Conservation (phyloP, 495 filamentous ascomycete species). For the Neurospora sp. region DNA sequence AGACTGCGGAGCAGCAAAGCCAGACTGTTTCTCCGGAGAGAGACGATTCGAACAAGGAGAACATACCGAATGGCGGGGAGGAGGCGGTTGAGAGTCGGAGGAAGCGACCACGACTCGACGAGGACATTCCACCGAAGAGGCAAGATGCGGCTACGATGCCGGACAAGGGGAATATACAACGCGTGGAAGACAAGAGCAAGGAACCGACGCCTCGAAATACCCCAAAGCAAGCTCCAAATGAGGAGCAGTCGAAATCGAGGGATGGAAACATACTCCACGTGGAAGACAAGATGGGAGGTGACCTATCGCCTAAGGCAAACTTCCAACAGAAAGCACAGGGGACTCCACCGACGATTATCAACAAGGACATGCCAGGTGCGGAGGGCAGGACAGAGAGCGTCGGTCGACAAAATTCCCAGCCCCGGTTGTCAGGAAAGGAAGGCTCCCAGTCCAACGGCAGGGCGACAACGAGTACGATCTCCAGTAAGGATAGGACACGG, state of each 20-base stretch:
- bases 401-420: not conserved
- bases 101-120: not conserved
- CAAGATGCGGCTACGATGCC: not conserved
- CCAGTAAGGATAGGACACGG: not conserved
- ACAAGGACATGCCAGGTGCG: not conserved
- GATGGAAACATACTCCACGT: no score
- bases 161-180: no score
- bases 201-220: no score
- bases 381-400: not conserved
- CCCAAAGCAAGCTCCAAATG: no score
- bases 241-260: no score
- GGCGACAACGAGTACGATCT: no score
- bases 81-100: not conserved
- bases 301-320: not conserved
- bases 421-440: not conserved
- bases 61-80: not conserved
- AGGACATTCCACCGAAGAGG: slow-evolving; percentile 1
- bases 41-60: not conserved
- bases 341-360: not conserved
- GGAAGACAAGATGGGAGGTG: not conserved
- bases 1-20: slow-evolving; percentile 4
- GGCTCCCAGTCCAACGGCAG: not conserved
- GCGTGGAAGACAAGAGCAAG: no score
- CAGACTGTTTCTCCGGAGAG: slow-evolving; percentile 2
- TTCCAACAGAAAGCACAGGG: not conserved